Evolutionary conservation across 768 basidiomycete genomes (phyloP), one percentile per base, ranked within the genome.

Genomic region (Hemileccinum rubropunctum): DNA sequence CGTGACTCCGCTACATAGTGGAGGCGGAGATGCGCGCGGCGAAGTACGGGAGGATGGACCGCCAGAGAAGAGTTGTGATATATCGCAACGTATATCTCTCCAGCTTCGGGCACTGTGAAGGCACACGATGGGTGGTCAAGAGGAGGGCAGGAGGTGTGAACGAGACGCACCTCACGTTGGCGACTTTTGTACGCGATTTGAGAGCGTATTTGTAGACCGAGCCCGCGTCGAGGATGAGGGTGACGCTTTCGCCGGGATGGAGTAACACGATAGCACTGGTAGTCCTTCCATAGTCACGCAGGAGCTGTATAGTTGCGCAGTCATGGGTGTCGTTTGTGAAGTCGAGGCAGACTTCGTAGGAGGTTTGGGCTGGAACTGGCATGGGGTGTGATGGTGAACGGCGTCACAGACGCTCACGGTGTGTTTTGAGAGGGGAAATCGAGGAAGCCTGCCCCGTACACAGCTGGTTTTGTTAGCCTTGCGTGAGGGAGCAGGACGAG

Each of bases 241-340:
- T 82, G 48, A 88, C 71, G 37, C 76, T 78, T 61, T 88, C 84
- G 42, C 78, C 74, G 4, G 84, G 84, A 50, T 78, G 74, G 35
- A 88, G 71, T 23, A 86, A 62, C 40, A 84, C 74, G 52, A 79
- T 73, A 44, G 78, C 73, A 45, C 75, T 76, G 14, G 76, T 68
- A 43, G 75, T 74, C 45, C 77, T 73, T 40, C 82, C 83, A 55
- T 86, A 86, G 67, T 86, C 79, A 32, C 78, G 75, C 51, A 83
- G 68, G 27, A 84, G 74, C 62, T 87, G 84, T 33, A 87, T 71
- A 37, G 84, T 80, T 51, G 82, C 77, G 47, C 72, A 76, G 60
- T 83, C 81, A 58, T 73, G 78, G 14, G 82, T 84, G 58, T 87
- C 85, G 65, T 87, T 88, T 43, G 77, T 78, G 64, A 88, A 77